phyloP scores from a whole-genome alignment of 139 green algal genomes.

The Closterium sp. region DNA sequence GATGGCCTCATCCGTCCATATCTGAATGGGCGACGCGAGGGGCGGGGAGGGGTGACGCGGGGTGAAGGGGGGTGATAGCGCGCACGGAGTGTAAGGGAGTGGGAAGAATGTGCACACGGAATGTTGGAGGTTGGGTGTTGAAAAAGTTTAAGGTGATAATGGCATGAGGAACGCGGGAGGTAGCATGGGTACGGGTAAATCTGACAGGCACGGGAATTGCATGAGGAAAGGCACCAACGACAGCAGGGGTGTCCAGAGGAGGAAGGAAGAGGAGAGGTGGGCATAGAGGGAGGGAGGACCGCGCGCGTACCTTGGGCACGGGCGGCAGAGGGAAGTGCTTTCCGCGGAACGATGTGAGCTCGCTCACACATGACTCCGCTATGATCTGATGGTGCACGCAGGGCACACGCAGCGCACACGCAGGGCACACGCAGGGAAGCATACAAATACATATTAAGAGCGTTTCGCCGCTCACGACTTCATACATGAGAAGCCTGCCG shows the following conservation, averaged over 20 bases:
- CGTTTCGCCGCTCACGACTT: too few relatives aligned
- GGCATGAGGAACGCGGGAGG: too few relatives aligned
- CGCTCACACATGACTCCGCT: slow-evolving; percentile 1
- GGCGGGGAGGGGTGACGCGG: neutral
- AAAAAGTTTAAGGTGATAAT: too few relatives aligned
- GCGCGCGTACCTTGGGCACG: neutral
- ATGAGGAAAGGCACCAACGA: too few relatives aligned
- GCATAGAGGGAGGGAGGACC: neutral
- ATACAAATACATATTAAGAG: too few relatives aligned
- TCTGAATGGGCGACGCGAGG: neutral
- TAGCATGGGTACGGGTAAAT: too few relatives aligned
- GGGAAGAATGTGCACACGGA: neutral
- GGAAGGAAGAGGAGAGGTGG: neutral
- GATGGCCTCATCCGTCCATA: slow-evolving; percentile 2
- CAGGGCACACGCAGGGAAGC: too few relatives aligned
- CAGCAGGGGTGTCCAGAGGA: neutral
- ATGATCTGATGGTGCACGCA: slow-evolving; percentile 18
- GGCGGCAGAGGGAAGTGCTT: neutral
- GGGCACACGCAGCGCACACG: neutral
- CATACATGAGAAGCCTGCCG: too few relatives aligned
- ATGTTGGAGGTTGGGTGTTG: too few relatives aligned
- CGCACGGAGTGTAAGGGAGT: neutral
- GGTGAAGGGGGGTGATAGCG: neutral
- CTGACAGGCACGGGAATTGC: too few relatives aligned
- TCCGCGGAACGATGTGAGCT: slow-evolving; percentile 1